Conservation (phyloP, 1,284 basidiomycete species). For the Sparassis latifolia region DNA sequence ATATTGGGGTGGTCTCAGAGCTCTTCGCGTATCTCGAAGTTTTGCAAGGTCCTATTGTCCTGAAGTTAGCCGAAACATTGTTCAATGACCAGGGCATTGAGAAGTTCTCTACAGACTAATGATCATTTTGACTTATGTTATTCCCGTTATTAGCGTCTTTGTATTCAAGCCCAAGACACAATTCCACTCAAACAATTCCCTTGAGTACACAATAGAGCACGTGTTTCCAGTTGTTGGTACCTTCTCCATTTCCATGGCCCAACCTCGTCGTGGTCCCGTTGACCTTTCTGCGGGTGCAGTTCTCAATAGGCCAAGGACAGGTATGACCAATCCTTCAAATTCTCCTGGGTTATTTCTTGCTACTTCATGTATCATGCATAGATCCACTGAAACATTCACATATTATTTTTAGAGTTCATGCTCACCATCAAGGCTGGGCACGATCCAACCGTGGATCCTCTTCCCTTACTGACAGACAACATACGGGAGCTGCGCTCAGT, state of each 20-base stretch:
- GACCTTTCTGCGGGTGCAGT: conserved; percentile 13
- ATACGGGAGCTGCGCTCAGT: conserved; percentile 37
- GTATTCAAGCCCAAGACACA: not conserved
- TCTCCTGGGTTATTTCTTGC: not conserved
- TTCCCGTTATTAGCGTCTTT: conserved; percentile 10
- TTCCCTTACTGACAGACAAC: conserved; percentile 42
- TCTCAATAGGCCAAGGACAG: conserved; percentile 19
- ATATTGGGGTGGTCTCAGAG: no score
- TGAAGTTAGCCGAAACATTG: no score
- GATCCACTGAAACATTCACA: not conserved
- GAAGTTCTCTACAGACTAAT: no score
- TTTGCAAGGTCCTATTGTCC: no score
- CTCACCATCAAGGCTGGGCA: conserved; percentile 40
- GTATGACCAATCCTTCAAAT: conserved; percentile 9
- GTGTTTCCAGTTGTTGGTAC: conserved; percentile 43
- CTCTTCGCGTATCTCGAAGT: no score
- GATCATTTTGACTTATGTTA: no score
- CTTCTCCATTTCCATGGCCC: conserved; percentile 50
- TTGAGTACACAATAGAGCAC: conserved; percentile 29
- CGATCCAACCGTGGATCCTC: conserved; percentile 19
- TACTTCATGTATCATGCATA: not conserved
- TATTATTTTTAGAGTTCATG: conserved; percentile 27
- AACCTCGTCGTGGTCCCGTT: conserved; percentile 28
- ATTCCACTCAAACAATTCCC: not conserved
- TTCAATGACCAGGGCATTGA: no score